A percentile compares a stretch with the other conserved stretches of the same genome.
Evolutionary conservation across 148 eudicot genomes (phyloP).

Genomic region (Agrostemma githago): DNA sequence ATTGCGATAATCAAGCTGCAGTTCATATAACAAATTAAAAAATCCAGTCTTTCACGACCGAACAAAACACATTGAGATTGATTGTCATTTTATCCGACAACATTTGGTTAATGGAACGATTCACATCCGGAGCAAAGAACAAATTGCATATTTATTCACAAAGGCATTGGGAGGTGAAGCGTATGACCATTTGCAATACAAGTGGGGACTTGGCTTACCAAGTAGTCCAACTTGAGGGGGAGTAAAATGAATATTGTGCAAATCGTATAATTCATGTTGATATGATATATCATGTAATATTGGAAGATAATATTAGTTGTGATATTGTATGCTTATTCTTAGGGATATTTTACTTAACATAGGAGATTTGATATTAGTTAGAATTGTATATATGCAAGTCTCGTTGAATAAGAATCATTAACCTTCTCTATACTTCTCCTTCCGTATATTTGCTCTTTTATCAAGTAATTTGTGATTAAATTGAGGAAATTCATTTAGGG

Average conservation of each 20-base stretch:
- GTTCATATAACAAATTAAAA: neutral
- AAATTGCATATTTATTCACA: neutral
- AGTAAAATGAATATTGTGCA: neutral
- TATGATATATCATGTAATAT: too few relatives aligned
- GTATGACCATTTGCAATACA: neutral
- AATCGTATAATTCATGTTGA: too few relatives aligned
- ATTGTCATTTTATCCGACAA: neutral
- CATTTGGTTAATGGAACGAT: neutral
- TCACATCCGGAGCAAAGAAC: neutral
- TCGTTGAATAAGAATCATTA: too few relatives aligned
- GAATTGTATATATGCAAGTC: too few relatives aligned
- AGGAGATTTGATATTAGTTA: too few relatives aligned
- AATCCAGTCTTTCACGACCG: slow-evolving; percentile 9
- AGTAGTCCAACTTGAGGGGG: neutral
- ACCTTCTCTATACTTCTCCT: too few relatives aligned
- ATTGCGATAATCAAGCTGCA: slow-evolving; percentile 8
- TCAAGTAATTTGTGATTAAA: too few relatives aligned
- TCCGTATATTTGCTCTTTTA: too few relatives aligned
- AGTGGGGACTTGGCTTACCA: neutral
- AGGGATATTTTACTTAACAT: too few relatives aligned
- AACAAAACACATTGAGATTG: neutral
- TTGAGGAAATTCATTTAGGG: too few relatives aligned
- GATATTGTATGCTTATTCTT: too few relatives aligned
- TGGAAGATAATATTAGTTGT: too few relatives aligned
- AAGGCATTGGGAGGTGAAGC: neutral